phyloP scores from a whole-genome alignment of 1,139 yeast species.

The Lizanozyma gosingica region DNA sequence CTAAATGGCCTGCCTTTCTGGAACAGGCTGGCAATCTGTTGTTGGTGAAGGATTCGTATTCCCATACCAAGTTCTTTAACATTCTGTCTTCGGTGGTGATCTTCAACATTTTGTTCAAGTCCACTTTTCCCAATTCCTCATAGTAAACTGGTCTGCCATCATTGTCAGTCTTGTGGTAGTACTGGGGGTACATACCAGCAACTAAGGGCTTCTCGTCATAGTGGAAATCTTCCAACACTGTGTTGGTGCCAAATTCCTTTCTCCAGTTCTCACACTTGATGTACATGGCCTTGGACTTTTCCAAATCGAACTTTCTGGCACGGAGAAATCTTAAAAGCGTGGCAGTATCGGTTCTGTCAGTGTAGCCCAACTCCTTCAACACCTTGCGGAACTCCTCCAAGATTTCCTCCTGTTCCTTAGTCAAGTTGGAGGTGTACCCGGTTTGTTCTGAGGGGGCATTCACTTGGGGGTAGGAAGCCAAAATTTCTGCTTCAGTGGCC shows the following conservation, averaged over 20 bases:
- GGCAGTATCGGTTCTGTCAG: constrained; percentile 79
- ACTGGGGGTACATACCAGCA: constrained; percentile 88
- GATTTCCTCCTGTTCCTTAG: constrained; percentile 55
- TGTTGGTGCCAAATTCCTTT: constrained; percentile 74
- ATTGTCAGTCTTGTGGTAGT: constrained; percentile 92
- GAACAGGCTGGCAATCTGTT: constrained; percentile 93
- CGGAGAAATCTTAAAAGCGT: constrained; percentile 81
- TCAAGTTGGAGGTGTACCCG: constrained; percentile 79
- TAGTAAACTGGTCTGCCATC: constrained; percentile 95
- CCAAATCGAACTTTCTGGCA: constrained; percentile 88
- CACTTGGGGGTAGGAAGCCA: constrained; percentile 57
- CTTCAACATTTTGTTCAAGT: constrained; percentile 84
- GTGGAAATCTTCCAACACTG: constrained; percentile 76
- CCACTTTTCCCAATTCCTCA: constrained; percentile 89
- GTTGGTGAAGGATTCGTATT: constrained; percentile 81
- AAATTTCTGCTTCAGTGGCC: background rate
- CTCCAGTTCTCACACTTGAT: constrained; percentile 90
- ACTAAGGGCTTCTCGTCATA: constrained; percentile 87
- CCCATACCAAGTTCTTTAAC: constrained; percentile 95
- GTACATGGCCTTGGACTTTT: constrained; percentile 74
- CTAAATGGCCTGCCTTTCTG: constrained; percentile 64
- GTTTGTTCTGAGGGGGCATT: constrained; percentile 50
- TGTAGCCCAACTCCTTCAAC: constrained; percentile 57
- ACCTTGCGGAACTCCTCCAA: constrained; percentile 50
- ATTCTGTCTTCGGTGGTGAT: constrained; percentile 92